phyloP scores from a whole-genome alignment of 306 rosid species.

The Rosa persica region DNA sequence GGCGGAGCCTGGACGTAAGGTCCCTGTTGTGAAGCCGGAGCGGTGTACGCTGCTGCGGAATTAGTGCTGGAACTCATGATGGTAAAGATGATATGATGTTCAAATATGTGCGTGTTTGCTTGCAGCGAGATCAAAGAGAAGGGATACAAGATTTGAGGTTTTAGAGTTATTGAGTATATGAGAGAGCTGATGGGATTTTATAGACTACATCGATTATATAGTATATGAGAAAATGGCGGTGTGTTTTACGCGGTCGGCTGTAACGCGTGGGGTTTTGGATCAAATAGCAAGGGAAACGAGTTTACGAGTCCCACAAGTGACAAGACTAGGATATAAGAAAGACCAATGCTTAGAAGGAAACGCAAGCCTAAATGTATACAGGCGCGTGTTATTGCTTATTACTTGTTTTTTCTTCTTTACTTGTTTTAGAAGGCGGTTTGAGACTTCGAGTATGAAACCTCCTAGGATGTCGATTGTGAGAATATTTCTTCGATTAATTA shows the following conservation, averaged over 20 bases:
- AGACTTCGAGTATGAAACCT: no score
- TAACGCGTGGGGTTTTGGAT: no score
- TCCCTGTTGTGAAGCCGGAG: slow-evolving; percentile 28
- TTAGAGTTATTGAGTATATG: not conserved
- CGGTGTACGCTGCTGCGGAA: slow-evolving; percentile 29
- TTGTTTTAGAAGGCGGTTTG: no score
- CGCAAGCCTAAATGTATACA: no score
- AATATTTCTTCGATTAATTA: no score
- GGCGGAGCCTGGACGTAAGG: slow-evolving; percentile 44
- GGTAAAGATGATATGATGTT: not conserved
- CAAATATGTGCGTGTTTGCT: not conserved
- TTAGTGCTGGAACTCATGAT: not conserved
- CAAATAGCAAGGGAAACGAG: no score
- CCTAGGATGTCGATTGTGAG: no score
- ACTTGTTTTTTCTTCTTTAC: no score
- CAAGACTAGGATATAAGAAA: no score
- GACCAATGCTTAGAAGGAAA: no score
- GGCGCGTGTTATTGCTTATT: no score
- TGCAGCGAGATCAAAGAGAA: not conserved
- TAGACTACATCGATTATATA: not conserved
- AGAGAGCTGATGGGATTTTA: not conserved
- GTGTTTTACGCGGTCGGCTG: not conserved
- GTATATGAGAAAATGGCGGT: slow-evolving; percentile 10
- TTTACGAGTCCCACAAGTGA: no score
- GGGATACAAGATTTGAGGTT: not conserved